Evolutionary conservation across 495 filamentous ascomycete species (phyloP).

Genomic region (Neurospora sp.): DNA sequence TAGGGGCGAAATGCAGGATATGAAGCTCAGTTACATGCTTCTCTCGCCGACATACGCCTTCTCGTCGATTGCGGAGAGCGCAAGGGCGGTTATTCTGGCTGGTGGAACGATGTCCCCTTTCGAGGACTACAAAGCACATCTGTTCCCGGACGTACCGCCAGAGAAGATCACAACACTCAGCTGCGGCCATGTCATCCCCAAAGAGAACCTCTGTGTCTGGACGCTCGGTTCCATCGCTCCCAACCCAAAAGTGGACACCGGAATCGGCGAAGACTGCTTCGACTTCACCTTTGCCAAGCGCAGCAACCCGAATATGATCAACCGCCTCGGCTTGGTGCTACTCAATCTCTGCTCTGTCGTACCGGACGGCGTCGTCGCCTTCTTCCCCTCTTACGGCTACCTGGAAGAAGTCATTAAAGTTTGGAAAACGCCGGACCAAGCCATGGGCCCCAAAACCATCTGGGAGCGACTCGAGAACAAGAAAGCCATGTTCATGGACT

Average conservation of each 20-base stretch:
- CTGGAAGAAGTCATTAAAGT: constrained; percentile 57
- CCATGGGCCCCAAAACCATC: constrained; percentile 19
- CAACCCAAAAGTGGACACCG: neutral
- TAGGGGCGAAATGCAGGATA: constrained; percentile 26
- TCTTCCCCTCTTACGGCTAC: constrained; percentile 92
- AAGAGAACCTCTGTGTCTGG: constrained; percentile 67
- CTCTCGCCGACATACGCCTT: constrained; percentile 93
- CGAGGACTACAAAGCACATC: constrained; percentile 71
- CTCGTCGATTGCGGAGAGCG: constrained; percentile 74
- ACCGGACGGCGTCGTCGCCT: constrained; percentile 88
- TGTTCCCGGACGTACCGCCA: constrained; percentile 66
- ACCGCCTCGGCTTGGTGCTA: constrained; percentile 63
- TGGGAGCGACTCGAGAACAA: constrained; percentile 47
- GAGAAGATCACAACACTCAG: constrained; percentile 68
- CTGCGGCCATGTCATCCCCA: constrained; percentile 89
- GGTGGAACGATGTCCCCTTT: constrained; percentile 98
- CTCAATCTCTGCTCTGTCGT: constrained; percentile 61
- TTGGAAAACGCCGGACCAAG: constrained; percentile 45
- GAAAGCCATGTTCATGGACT: constrained; percentile 60
- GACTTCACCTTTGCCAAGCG: constrained; percentile 82
- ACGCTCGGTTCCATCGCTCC: constrained; percentile 39
- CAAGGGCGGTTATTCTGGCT: constrained; percentile 80
- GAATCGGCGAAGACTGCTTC: constrained; percentile 40
- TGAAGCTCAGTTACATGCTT: constrained; percentile 73
- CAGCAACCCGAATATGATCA: constrained; percentile 49